A percentile compares a stretch with the other conserved stretches of the same genome.
phyloP scores from a whole-genome alignment of 768 basidiomycete species.

The Mrakia blollopis region DNA sequence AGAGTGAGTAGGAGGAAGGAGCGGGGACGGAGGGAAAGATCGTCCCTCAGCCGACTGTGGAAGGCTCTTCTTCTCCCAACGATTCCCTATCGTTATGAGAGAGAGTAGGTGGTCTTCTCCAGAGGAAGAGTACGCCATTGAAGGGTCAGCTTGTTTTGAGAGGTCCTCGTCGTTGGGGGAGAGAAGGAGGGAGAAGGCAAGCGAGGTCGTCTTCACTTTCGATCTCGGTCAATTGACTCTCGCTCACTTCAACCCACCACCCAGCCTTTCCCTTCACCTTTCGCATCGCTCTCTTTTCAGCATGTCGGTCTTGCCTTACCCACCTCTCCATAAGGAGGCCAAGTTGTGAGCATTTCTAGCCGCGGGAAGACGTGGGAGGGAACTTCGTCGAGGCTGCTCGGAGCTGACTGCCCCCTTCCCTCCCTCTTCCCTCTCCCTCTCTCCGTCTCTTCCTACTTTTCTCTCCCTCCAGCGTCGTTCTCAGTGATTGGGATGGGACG shows the following conservation, averaged over 20 bases:
- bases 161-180: too few species aligned
- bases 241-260: background rate
- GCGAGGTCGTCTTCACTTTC: too few species aligned
- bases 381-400: background rate
- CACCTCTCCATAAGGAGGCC: constrained; percentile 70
- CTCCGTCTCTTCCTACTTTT: background rate
- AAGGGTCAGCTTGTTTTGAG: too few species aligned
- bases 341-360: constrained; percentile 10
- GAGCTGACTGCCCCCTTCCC: background rate
- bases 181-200: too few species aligned
- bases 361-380: background rate
- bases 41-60: too few species aligned
- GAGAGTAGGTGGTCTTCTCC: too few species aligned
- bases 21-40: too few species aligned
- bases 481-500: constrained; percentile 77
- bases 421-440: too few species aligned
- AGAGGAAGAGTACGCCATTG: too few species aligned
- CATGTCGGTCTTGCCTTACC: constrained; percentile 60
- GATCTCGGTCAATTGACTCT: background rate
- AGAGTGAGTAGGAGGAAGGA: too few species aligned
- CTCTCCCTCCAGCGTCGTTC: background rate
- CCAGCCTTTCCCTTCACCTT: background rate
- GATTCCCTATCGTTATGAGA: too few species aligned
- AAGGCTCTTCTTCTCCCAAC: too few species aligned
- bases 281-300: background rate